Evolutionary conservation across 108 stramenopile genomes (phyloP), one percentile per base, ranked within the genome.

Genomic region (Conticribra weissflogii): DNA sequence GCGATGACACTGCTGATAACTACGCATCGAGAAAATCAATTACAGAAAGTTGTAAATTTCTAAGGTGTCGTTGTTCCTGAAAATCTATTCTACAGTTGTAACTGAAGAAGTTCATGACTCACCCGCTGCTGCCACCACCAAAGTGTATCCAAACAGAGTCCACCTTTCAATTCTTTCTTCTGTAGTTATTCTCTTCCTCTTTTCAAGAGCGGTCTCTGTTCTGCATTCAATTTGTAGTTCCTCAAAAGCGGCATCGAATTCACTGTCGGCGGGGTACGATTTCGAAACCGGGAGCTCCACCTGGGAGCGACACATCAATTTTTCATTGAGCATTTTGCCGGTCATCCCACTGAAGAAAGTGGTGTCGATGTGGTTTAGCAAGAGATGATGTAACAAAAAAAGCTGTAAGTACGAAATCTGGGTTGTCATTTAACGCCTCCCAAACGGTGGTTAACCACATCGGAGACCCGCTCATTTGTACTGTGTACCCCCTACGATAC

Each of bases 101-200:
- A 45, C 23, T 14, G 27, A 25, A 62, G 23, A 25, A 48, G 3
- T 44, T 48, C 3, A 49, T 21, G 54, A 58, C 71, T 72, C 41
- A 72, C 71, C 45, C 3, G 61, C 34, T 27, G 31, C 30, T 9
- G 55, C 62, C 17, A 63, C 71, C n/a, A 63, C 16, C n/a, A 33
- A 63, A 2, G 60, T 55, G n/a, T 56, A 63, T 19, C 54, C 62
- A 31, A 72, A 19, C 30, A 72, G 1, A 5, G 61, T 32, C 60
- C 25, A 54, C 34, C 62, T 19, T 57, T 72, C 71, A 34, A 36
- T 46, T 21, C 34, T 63, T 7, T 63, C 54, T 48, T 72, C 62
- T 31, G 1, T 27, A 15, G n/a, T 24, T n/a, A 72, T 28, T 23
- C 71, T 61, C 18, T 9, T 21, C 24, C 24, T 36, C 53, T 32